Base-by-base conservation (phyloP, 192 early-diverging fungal species). In the Backusella westeae region DNA sequence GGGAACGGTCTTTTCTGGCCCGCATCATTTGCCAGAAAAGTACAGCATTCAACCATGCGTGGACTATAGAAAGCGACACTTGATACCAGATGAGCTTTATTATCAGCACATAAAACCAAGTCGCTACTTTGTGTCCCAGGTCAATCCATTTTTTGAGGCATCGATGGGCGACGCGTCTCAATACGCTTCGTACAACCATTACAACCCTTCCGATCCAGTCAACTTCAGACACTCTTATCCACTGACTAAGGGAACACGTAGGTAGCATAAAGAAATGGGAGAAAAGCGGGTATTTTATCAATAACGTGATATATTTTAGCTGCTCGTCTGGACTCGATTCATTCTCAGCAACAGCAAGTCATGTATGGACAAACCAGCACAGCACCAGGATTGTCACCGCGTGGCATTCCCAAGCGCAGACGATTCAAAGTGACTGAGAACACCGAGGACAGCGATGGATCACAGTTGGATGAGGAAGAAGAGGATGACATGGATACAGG, bases 201-300 rank as follows among this genome's bases (percentile, higher is more conserved):
- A 72, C 29, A 44, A 72, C 17, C 70, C 70, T 52, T 44, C 39
- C 32, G 70, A 72, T 72, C 70, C 70, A 19, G 41, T 72, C 17
- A 72, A 72, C 32, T 72, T 72, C 46, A 39, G 70, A 32, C 70
- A 72, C 29, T 41, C 70, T 42, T 72, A 72, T 26, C 70, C 70
- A 15, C 17, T 72, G 6, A 49, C 26, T 14, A 63, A 59, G 23
- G 53, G n/a, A 10, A 10, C 21, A 6, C 10, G 53, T 59, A 59
- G 26, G 53, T 59, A 59, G 7, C 9, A 26, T 53, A 21, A 53
- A 14, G 26, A 12, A 29, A 15, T 14, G 10, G 19, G 42, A 21
- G 21, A 53, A 53, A 6, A 21, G 4, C 32, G 32, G 32, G 32
- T 53, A 0, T n/a, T 7, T 53, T 8, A 21, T 53, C 21, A 53